Base-by-base conservation (phyloP, 2,329 filamentous ascomycete species). In the Pyrenochaeta sp. region DNA sequence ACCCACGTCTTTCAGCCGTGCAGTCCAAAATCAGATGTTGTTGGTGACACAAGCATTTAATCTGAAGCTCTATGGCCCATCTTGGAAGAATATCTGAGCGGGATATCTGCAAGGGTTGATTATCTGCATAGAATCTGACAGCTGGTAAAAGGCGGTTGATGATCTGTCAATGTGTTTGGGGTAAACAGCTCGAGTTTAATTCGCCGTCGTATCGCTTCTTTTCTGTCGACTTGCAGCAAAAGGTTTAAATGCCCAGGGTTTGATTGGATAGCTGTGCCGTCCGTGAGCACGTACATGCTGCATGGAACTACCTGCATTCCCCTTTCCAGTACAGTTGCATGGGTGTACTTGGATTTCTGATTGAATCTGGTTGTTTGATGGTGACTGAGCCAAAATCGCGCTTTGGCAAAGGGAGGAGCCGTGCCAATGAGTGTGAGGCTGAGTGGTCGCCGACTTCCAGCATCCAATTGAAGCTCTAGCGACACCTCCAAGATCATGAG, bases 341-440 rank as follows among this genome's bases (percentile, higher is more conserved):
- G 45, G 35, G 30, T 46, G 19, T 29, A 46, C 11, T 21, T 26
- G 31, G 21, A 38, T 19, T 24, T 29, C 35, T 30, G 22, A 23
- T 23, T 26, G 21, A 26, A 27, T 8, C 21, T 32, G 35, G 26
- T 37, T n/a, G 28, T 27, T 19, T 41, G n/a, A 24, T 23, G 31
- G 19, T 23, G 19, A 23, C 31, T 23, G 23, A 32, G 22, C 18
- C 29, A 20, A 24, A 24, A 30, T 10, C 28, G 40, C 39, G 35
- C 43, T 38, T 31, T 22, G 38, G 15, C 43, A 43, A 34, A 20
- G 35, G 41, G 34, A 35, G 26, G 14, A 39, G 28, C 60, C 51
- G 52, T 48, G 40, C 58, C 51, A 63, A 64, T 61, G 38, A 53
- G n/a, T 57, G 43, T 55, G 56, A 60, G 48, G 58, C 60, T 58